Base-by-base conservation (phyloP, 495 filamentous ascomycete genomes). In the Diplogelasinospora grovesii region DNA sequence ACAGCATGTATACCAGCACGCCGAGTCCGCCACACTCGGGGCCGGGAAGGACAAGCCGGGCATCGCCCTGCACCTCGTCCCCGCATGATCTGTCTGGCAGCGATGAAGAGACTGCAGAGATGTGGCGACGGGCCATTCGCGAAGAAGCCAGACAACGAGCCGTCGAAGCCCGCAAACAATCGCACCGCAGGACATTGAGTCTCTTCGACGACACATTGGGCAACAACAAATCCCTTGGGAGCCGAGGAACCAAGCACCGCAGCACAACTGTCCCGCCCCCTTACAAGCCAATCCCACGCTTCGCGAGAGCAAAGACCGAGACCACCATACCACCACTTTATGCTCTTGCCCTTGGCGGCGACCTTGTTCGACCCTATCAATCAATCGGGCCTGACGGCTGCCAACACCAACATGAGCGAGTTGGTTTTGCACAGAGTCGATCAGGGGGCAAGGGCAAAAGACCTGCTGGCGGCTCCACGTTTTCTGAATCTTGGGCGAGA, bases 401-500 rank as follows among this genome's bases (percentile, higher is more conserved):
- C n/a, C n/a, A n/a, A n/a, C n/a, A n/a, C n/a, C n/a, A n/a, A n/a
- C n/a, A n/a, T n/a, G n/a, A n/a, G n/a, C n/a, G n/a, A n/a, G n/a
- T n/a, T n/a, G 18, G 23, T 36, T 15, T 6, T 22, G 15, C 18
- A 0, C 9, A n/a, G 2, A 30, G 14, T 16, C 26, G 23, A 15
- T 37, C 38, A 5, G 22, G 34, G 15, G 20, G 7, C 7, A 25
- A 14, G 11, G 25, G 13, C 13, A 24, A 41, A 21, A n/a, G 15
- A 20, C 19, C n/a, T 20, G 33, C 6, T 3, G 22, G 22, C 7
- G 14, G n/a, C 13, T 21, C 22, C 13, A 45, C 19, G 40, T 42
- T 23, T 5, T 56, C 60, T 8, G 58, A 48, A 14, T 54, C 56
- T 6, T 65, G 62, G 62, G 52, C 62, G 8, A 57, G 49, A 27